Evolutionary conservation across 1,284 basidiomycete genomes (phyloP).

Genomic region (Anthracocystis panici-leucophaei): DNA sequence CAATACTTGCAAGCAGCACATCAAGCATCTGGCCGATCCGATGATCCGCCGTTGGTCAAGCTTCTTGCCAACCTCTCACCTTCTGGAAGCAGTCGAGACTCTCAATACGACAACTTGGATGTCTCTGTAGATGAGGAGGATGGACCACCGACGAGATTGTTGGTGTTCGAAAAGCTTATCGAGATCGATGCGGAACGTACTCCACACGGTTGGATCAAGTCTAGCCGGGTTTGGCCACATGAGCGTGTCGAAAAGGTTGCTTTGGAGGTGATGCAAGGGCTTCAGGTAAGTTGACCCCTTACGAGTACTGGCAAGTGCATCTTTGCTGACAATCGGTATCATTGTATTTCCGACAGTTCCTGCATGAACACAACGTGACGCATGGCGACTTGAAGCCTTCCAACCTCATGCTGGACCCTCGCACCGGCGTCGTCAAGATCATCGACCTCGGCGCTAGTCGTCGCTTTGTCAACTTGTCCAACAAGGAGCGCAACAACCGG

Average conservation of each 20-base stretch:
- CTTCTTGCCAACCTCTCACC: constrained; percentile 50
- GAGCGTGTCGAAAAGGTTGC: constrained; percentile 55
- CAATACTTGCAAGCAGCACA: constrained; percentile 50
- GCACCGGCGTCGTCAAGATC: constrained; percentile 56
- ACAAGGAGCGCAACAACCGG: constrained; percentile 50
- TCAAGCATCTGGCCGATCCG: constrained; percentile 16
- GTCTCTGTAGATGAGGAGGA: constrained; percentile 34
- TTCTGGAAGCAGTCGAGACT: constrained; percentile 2
- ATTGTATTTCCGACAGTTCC: constrained; percentile 20
- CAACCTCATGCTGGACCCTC: constrained; percentile 60
- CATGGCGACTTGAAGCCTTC: constrained; percentile 63
- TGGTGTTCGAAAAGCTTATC: constrained; percentile 59
- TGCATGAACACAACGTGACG: constrained; percentile 56
- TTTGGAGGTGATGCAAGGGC: constrained; percentile 48
- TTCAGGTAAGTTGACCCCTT: constrained; percentile 28
- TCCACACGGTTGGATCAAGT: constrained; percentile 46
- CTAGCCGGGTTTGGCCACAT: constrained; percentile 40
- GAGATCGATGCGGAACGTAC: constrained; percentile 55
- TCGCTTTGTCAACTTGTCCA: constrained; percentile 54
- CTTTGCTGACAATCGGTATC: too few species aligned
- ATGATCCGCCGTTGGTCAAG: constrained; percentile 42
- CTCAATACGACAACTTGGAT: constrained; percentile 4
- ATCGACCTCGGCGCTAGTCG: constrained; percentile 60
- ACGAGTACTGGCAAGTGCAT: not conserved
- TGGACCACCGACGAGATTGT: constrained; percentile 49